These are phyloP conservation scores for Lepidium sativum DNA, from an alignment of 345 rosid genomes.

Conservation along the genomic window DNA sequence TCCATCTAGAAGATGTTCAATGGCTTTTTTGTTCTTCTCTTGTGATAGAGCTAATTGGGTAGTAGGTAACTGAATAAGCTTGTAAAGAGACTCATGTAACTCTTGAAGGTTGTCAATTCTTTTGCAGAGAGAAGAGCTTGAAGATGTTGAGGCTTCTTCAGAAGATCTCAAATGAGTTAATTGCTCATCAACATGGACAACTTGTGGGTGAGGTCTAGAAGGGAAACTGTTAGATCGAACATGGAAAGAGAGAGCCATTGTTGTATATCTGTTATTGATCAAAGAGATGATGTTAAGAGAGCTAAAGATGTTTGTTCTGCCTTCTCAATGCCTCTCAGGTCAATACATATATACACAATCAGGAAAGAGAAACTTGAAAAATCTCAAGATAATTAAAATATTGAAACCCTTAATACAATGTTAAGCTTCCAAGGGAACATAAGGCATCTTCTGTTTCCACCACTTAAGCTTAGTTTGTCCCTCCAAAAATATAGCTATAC, in stretches of 20 bases:
- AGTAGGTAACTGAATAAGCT: conserved; percentile 18
- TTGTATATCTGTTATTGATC: background rate
- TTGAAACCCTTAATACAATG: background rate
- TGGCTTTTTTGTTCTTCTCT: conserved; percentile 8
- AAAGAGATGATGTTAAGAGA: conserved; percentile 1
- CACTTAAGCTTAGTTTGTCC: background rate
- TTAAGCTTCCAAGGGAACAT: background rate
- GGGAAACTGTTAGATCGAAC: conserved; percentile 28
- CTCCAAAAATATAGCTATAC: background rate
- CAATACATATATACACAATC: background rate
- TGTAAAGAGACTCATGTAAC: conserved; percentile 25
- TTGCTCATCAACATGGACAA: conserved; percentile 13
- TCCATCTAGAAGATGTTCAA: conserved; percentile 27
- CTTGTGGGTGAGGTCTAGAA: conserved; percentile 17
- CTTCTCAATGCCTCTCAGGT: background rate
- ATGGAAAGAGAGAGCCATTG: conserved; percentile 7
- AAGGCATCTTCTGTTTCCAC: background rate
- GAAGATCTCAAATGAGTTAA: conserved; percentile 21
- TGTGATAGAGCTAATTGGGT: conserved; percentile 20
- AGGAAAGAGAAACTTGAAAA: background rate
- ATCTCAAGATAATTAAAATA: background rate
- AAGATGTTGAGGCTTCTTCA: conserved; percentile 21
- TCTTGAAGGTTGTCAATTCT: conserved; percentile 18
- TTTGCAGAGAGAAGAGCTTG: conserved; percentile 13
- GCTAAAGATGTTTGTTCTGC: background rate